Evolutionary conservation across 805 yeast genomes (phyloP), one percentile per base, ranked within the genome.

Genomic region (Saccharomyces paradoxus): DNA sequence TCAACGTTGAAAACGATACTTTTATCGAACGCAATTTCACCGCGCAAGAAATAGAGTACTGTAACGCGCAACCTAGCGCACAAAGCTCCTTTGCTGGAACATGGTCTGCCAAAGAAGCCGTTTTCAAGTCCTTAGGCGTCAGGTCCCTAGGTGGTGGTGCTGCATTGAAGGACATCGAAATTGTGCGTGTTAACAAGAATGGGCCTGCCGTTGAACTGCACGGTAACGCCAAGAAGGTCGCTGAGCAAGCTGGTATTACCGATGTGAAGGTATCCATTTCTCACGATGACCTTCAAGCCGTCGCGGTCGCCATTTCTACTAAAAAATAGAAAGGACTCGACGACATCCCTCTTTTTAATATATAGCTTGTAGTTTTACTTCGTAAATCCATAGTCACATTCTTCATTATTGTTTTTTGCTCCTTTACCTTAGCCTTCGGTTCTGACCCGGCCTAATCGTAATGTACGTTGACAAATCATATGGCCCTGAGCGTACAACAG

Each of bases 31-130:
- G 98, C 69, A 94, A 94, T 79, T 94, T 91, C 79, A 91, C 98
- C 48, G 76, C 69, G 7, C 76, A 73, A 17, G 99, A 94, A 77
- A 84, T 85, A 61, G 77, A 75, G 37, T 94, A 94, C 78, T 90
- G 97, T 72, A 62, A 72, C 56, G 68, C 76, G 32, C 83, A 97
- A 31, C 78, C 97, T 47, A 79, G 79, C 60, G 88, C 94, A 51
- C 87, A 83, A 66, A 89, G 98, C 13, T 89, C 97, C 3, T 94
- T 81, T 73, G 90, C 99, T 28, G 99, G 99, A 50, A 87, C 96
- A 48, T 94, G 99, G 99, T 89, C 97, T 30, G 99, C 99, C 48
- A 94, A 94, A 76, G 99, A 94, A 77, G 99, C 99, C 47, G 97
- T 91, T 37, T 94, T 94, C 84, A 94, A 94, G 77, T 88, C 96